Evolutionary conservation across 2,329 filamentous ascomycete species (phyloP).

Genomic region (Beauveria bassiana): DNA sequence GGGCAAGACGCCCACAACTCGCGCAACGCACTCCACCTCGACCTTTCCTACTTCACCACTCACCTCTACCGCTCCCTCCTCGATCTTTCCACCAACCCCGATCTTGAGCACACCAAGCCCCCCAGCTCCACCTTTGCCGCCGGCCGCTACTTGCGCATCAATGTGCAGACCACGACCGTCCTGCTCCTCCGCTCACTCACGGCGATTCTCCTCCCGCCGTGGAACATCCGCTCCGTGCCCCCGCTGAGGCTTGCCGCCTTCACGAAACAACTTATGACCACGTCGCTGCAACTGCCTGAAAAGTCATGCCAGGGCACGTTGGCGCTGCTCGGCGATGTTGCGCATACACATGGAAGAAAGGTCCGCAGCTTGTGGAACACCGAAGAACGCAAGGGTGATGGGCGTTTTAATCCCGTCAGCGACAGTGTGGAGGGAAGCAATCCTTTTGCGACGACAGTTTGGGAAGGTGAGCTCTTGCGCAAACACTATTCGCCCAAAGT

Average conservation of each 20-base stretch:
- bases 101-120: slow-evolving; percentile 69
- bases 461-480: slow-evolving; percentile 85
- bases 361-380: slow-evolving; percentile 86
- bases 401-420: slow-evolving; percentile 68
- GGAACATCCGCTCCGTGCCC: slow-evolving; percentile 66
- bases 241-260: slow-evolving; percentile 85
- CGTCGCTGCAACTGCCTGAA: slow-evolving; percentile 79
- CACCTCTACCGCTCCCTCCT: slow-evolving; percentile 86
- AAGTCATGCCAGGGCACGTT: slow-evolving; percentile 78
- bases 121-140: slow-evolving; percentile 32
- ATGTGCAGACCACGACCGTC: slow-evolving; percentile 90
- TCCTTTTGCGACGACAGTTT: slow-evolving; percentile 81
- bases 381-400: slow-evolving; percentile 87
- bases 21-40: slow-evolving; percentile 72
- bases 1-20: slow-evolving; percentile 89
- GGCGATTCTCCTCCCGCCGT: slow-evolving; percentile 68
- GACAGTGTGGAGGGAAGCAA: slow-evolving; percentile 78
- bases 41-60: slow-evolving; percentile 90
- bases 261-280: slow-evolving; percentile 79
- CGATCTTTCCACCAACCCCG: slow-evolving; percentile 68
- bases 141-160: slow-evolving; percentile 56
- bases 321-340: slow-evolving; percentile 68
- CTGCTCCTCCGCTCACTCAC: slow-evolving; percentile 82
- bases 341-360: slow-evolving; percentile 74
- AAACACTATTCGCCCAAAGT: slow-evolving; percentile 84